Conservation (phyloP, 441 rosid species). For the Erysimum pusillum region DNA sequence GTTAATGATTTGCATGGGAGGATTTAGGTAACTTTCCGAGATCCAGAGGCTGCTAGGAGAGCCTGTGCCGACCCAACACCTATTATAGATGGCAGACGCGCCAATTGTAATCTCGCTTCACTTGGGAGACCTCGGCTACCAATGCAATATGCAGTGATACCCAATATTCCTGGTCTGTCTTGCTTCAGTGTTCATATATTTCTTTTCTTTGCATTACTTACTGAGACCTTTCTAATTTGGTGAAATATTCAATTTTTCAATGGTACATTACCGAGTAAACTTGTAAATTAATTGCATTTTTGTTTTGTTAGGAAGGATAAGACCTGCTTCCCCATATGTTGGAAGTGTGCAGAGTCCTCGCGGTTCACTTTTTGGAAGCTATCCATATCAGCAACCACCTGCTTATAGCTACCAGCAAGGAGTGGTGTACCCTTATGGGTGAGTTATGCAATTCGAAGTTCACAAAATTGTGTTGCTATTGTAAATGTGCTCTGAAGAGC, state of each 20-base stretch:
- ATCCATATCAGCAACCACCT: constrained; percentile 77
- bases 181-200: constrained; percentile 9
- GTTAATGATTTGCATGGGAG: constrained; percentile 71
- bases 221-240: not conserved
- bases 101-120: constrained; percentile 96
- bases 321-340: constrained; percentile 68
- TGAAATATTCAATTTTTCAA: not conserved
- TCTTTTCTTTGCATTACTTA: constrained; percentile 4
- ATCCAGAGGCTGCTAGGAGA: constrained; percentile 92
- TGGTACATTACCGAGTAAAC: not conserved
- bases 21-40: constrained; percentile 97
- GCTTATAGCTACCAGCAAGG: constrained; percentile 85
- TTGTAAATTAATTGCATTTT: not conserved
- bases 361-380: constrained; percentile 71
- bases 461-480: not conserved
- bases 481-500: constrained; percentile 6
- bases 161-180: constrained; percentile 52
- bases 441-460: constrained; percentile 48
- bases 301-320: constrained; percentile 61
- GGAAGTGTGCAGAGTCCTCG: constrained; percentile 68
- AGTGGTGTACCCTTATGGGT: constrained; percentile 89
- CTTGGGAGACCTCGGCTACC: constrained; percentile 82
- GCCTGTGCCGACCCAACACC: constrained; percentile 93
- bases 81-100: constrained; percentile 89
- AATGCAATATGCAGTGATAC: constrained; percentile 60